phyloP scores from a whole-genome alignment of 2,329 filamentous ascomycete genomes.

The Talaromyces sp. region DNA sequence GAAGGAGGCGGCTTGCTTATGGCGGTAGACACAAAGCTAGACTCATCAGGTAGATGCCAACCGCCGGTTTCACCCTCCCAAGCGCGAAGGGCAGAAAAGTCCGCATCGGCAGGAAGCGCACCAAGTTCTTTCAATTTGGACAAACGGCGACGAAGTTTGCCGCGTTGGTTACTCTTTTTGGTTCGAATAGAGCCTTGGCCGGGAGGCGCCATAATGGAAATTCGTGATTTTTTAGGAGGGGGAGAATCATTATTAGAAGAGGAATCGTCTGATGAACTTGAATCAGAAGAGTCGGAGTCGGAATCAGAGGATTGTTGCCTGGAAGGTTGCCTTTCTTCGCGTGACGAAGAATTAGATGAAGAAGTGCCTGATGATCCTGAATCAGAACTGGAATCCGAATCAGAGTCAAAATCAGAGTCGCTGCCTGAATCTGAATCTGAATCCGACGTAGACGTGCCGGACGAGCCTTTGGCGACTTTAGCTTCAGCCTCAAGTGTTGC shows the following conservation, averaged over 20 bases:
- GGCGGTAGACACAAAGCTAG: conserved; percentile 11
- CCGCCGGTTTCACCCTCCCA: conserved; percentile 36
- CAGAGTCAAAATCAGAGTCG: not conserved
- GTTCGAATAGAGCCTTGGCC: conserved; percentile 56
- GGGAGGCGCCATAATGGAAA: conserved; percentile 41
- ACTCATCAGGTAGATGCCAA: conserved; percentile 27
- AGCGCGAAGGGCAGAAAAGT: conserved; percentile 51
- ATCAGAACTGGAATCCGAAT: not conserved
- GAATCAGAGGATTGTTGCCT: not conserved
- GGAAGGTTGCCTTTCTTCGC: not conserved
- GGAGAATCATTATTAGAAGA: conserved; percentile 30
- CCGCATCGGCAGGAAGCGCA: conserved; percentile 54
- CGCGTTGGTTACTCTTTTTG: conserved; percentile 58
- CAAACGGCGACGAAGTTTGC: conserved; percentile 54
- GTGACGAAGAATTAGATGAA: not conserved
- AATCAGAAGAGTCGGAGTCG: conserved; percentile 17
- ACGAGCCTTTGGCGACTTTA: conserved; percentile 42
- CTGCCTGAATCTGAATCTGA: conserved; percentile 22
- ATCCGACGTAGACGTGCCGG: conserved; percentile 19
- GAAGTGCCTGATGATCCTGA: not conserved
- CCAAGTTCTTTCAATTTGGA: conserved; percentile 58
- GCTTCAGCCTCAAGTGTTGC: conserved; percentile 19
- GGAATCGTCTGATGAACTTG: too few species aligned
- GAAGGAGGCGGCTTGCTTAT: too few species aligned
- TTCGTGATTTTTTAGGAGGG: conserved; percentile 9